These are phyloP conservation scores for Microsporum ferrugineum DNA, from an alignment of 2,329 filamentous ascomycete genomes.

Conservation along the genomic window DNA sequence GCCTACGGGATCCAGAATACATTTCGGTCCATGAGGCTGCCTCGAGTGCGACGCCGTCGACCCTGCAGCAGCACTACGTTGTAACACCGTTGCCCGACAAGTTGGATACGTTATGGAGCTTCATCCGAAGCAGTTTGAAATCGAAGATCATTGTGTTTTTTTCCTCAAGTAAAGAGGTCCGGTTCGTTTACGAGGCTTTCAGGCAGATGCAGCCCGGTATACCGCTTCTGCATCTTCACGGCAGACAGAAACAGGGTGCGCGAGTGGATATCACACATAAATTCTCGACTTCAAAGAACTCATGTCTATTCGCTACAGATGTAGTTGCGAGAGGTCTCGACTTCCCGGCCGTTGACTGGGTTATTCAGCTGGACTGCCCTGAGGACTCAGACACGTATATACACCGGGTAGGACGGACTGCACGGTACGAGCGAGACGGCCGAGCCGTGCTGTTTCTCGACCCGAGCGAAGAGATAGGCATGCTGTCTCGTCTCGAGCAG, in stretches of 20 bases:
- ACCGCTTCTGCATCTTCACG: conserved; percentile 81
- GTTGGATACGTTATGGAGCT: conserved; percentile 82
- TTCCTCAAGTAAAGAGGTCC: conserved; percentile 89
- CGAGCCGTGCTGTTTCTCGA: conserved; percentile 84
- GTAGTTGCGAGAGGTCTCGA: conserved; percentile 89
- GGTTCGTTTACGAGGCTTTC: conserved; percentile 90
- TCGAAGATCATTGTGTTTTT: conserved; percentile 92
- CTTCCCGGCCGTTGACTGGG: conserved; percentile 95
- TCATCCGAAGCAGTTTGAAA: conserved; percentile 82
- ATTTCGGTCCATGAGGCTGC: conserved; percentile 85
- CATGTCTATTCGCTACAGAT: conserved; percentile 89
- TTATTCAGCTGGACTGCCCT: conserved; percentile 94
- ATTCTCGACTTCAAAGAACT: conserved; percentile 68
- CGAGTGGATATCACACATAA: conserved; percentile 76
- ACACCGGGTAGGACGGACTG: conserved; percentile 85
- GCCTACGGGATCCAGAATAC: conserved; percentile 83
- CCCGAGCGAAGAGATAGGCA: conserved; percentile 83
- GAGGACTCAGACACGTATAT: conserved; percentile 98
- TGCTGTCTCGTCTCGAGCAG: conserved; percentile 70
- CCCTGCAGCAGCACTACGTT: conserved; percentile 83
- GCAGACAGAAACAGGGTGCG: conserved; percentile 82
- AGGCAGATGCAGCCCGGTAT: conserved; percentile 90
- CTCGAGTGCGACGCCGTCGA: conserved; percentile 64
- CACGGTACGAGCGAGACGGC: conserved; percentile 80
- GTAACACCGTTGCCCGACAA: conserved; percentile 77